Conservation (phyloP, 2,329 filamentous ascomycete species). For the Phaeomoniella chlamydospora region DNA sequence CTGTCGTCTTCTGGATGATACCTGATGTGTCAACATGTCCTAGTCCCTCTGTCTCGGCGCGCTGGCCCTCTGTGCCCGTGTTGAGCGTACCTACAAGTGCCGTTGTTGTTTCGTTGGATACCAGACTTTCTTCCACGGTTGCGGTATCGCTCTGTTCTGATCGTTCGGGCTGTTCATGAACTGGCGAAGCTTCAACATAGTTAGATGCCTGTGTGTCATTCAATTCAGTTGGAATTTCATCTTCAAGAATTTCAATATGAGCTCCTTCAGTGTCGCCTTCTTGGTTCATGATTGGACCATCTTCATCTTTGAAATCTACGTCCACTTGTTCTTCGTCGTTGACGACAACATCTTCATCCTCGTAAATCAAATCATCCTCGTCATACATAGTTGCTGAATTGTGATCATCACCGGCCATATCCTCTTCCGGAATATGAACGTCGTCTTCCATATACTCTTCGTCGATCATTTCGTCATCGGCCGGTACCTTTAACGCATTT, state of each 20-base stretch:
- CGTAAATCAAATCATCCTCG: constrained; percentile 19
- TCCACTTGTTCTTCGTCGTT: constrained; percentile 10
- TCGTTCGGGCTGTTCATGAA: constrained; percentile 1
- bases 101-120: no score
- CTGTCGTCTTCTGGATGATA: background rate
- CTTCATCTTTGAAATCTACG: constrained; percentile 1
- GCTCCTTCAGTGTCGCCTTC: constrained; percentile 1
- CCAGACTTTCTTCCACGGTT: background rate
- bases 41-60: background rate
- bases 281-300: background rate
- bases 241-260: constrained; percentile 6
- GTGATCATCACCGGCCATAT: constrained; percentile 8
- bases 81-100: background rate
- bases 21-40: background rate
- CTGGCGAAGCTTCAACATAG: background rate
- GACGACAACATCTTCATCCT: constrained; percentile 22
- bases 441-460: constrained; percentile 12
- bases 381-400: constrained; percentile 15
- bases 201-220: constrained; percentile 5
- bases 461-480: constrained; percentile 11
- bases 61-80: background rate
- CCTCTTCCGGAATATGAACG: constrained; percentile 1
- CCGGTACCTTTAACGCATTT: constrained; percentile 2
- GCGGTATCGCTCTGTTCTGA: constrained; percentile 1
- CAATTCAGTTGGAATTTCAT: constrained; percentile 10